phyloP scores from a whole-genome alignment of 2,329 filamentous ascomycete genomes.

The Fusarium fracticaudum region DNA sequence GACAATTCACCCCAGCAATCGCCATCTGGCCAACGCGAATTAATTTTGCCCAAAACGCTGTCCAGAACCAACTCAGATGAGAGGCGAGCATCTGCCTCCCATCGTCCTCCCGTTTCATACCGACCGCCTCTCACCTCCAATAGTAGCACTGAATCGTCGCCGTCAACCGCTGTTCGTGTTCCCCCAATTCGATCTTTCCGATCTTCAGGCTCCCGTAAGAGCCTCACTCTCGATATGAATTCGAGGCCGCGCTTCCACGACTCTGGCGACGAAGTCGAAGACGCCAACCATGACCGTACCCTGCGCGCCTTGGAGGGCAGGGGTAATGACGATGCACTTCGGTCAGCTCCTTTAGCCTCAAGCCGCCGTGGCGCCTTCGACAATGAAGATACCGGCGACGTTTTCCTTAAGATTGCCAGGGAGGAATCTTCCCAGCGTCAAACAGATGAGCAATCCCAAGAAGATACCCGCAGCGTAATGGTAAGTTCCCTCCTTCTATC shows the following conservation, averaged over 20 bases:
- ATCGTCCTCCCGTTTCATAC: constrained; percentile 61
- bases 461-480: constrained; percentile 51
- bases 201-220: constrained; percentile 66
- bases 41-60: constrained; percentile 57
- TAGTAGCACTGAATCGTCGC: constrained; percentile 45
- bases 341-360: constrained; percentile 55
- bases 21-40: constrained; percentile 56
- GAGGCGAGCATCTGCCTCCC: constrained; percentile 52
- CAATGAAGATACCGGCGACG: constrained; percentile 65
- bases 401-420: constrained; percentile 67
- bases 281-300: constrained; percentile 60
- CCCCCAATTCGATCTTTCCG: constrained; percentile 66
- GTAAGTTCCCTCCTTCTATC: constrained; percentile 55
- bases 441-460: constrained; percentile 47
- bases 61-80: constrained; percentile 57
- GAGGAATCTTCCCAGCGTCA: constrained; percentile 58
- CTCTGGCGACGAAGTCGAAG: constrained; percentile 53
- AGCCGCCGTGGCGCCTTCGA: constrained; percentile 48
- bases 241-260: constrained; percentile 56
- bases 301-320: constrained; percentile 62
- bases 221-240: constrained; percentile 63
- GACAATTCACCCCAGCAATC: constrained; percentile 37
- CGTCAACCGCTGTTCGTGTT: constrained; percentile 52
- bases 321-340: constrained; percentile 41
- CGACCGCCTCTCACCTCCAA: constrained; percentile 50